Base-by-base conservation (phyloP, 1,139 yeast genomes). In the Yamadazyma atmosphaerica region DNA sequence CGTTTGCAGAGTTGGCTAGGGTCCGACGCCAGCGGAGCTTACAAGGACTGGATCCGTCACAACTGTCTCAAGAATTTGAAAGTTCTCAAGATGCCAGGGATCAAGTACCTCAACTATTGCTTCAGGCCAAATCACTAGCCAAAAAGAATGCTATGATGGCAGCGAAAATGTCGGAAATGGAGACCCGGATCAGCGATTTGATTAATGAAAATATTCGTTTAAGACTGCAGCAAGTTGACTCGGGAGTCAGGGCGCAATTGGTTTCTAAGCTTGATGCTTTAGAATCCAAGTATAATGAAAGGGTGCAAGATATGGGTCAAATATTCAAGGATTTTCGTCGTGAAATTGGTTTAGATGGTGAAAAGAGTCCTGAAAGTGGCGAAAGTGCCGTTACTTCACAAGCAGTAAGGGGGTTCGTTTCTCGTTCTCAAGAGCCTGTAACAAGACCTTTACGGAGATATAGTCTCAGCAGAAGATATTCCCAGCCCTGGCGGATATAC, bases 111-210 rank as follows among this genome's bases (percentile, higher is more conserved):
- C n/a, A n/a, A n/a, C 22, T 19, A 6, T 9, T 61, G 16, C 47
- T 51, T 9, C 83, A 81, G 51, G 81, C 81, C 55, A 66, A 65
- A 43, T 68, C 75, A 14, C 57, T 83, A 28, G 84, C 85, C 1
- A 73, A 70, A 46, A 74, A 73, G 39, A 81, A 81, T 53, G 71
- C 81, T 6, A 55, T 69, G 16, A 60, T 82, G 54, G 61, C 72
- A 61, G 52, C 68, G 25, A 74, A 67, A 43, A 63, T 82, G 13
- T 58, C 72, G 2, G 78, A 72, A 19, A 56, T 83, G 56, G 86
- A 82, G 51, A 50, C 58, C 11, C 72, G 65, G 43, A 54, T 77
- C 16, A 63, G 72, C 32, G 72, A 68, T 16, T 55, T 75, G 43
- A 67, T 76, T 12, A 68, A 65, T 40, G 81, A 79, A 43, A 74